These are phyloP conservation scores for Citrus cavaleriei DNA, from an alignment of 345 rosid species.

Conservation along the genomic window DNA sequence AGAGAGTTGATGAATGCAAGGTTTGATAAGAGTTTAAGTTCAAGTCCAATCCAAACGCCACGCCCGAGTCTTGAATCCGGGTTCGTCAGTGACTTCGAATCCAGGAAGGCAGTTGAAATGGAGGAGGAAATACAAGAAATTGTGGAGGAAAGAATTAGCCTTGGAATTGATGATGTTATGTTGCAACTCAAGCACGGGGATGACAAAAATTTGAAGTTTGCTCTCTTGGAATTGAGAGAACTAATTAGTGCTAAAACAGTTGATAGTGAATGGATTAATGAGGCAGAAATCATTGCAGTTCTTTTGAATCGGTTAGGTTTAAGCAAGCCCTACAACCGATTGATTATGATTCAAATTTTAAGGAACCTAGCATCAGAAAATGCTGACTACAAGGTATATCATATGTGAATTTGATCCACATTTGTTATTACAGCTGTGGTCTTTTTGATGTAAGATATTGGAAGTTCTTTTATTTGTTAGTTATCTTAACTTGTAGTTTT, in stretches of 20 bases:
- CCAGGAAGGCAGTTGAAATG: conserved; percentile 30
- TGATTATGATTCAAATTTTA: conserved; percentile 36
- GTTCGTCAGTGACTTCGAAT: conserved; percentile 34
- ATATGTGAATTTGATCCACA: not conserved
- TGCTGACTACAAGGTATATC: conserved; percentile 44
- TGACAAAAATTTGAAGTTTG: conserved; percentile 41
- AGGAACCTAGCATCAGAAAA: conserved; percentile 38
- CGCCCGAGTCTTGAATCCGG: conserved; percentile 26
- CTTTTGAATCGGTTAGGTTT: conserved; percentile 41
- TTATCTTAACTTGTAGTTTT: conserved; percentile 25
- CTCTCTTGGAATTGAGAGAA: conserved; percentile 31
- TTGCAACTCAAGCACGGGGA: conserved; percentile 53
- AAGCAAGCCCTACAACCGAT: conserved; percentile 36
- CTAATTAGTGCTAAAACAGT: conserved; percentile 26
- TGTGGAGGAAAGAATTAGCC: conserved; percentile 19
- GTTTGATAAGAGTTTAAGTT: conserved; percentile 22
- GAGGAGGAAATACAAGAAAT: conserved; percentile 12
- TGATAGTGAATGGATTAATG: conserved; percentile 44
- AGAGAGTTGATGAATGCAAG: conserved; percentile 52
- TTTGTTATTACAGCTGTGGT: not conserved
- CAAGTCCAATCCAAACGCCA: conserved; percentile 24
- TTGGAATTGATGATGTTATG: conserved; percentile 43
- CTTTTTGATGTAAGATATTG: not conserved
- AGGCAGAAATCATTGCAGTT: conserved; percentile 36
- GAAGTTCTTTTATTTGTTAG: conserved; percentile 3